A percentile compares a stretch with the other conserved stretches of the same genome.
phyloP scores from a whole-genome alignment of 805 yeast genomes.

The Tanozyma kutaoensis region DNA sequence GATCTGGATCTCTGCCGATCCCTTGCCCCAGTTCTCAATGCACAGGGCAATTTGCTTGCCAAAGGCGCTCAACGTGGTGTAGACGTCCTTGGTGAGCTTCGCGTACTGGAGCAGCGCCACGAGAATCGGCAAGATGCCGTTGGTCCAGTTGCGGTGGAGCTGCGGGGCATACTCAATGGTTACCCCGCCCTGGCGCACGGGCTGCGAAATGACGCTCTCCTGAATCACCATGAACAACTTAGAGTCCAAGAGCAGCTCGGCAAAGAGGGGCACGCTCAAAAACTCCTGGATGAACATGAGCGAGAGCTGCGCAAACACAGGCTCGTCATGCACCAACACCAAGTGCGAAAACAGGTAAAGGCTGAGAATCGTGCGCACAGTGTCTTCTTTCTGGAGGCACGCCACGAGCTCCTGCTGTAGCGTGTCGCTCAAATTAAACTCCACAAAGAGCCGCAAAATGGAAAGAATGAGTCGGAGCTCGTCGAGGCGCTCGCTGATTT shows the following conservation, averaged over 20 bases:
- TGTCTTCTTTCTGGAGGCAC: conserved; percentile 41
- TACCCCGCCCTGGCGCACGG: conserved; percentile 54
- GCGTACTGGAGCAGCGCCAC: conserved; percentile 46
- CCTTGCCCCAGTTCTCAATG: conserved; percentile 55
- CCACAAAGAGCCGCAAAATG: conserved; percentile 45
- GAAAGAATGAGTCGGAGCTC: conserved; percentile 54
- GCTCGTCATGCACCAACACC: conserved; percentile 46
- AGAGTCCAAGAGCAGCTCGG: conserved; percentile 15
- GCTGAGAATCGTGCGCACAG: conserved; percentile 47
- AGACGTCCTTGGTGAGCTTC: conserved; percentile 51
- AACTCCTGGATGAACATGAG: conserved; percentile 59
- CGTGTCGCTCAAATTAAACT: conserved; percentile 31
- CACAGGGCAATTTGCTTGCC: conserved; percentile 52
- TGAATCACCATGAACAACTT: conserved; percentile 25
- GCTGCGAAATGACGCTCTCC: conserved; percentile 61
- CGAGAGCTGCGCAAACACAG: conserved; percentile 59
- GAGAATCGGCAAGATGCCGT: conserved; percentile 62
- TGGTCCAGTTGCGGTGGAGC: conserved; percentile 73
- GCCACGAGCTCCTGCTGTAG: conserved; percentile 38
- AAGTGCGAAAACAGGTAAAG: conserved; percentile 58
- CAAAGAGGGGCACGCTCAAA: conserved; percentile 45
- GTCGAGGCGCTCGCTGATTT: conserved; percentile 40
- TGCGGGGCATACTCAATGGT: conserved; percentile 37
- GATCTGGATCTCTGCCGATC: conserved; percentile 28
- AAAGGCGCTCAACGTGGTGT: conserved; percentile 50